Conservation (phyloP, 495 filamentous ascomycete species). For the Tuber aestivum region DNA sequence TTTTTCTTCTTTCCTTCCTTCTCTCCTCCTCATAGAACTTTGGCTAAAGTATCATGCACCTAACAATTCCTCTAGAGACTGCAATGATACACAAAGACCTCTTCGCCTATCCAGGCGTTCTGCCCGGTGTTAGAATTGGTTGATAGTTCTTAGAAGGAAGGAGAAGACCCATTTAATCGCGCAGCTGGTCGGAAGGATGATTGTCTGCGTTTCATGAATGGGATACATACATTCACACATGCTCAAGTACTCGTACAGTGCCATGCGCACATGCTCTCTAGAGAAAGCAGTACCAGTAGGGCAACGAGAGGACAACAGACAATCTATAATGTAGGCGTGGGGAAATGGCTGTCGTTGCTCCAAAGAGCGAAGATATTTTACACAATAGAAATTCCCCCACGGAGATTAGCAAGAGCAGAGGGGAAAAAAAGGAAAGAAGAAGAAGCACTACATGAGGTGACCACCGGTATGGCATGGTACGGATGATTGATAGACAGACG, state of each 20-base stretch:
- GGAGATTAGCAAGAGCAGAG: background rate
- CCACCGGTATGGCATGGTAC: background rate
- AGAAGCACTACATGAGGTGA: background rate
- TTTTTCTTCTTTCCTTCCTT: background rate
- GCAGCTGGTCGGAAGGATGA: conserved; percentile 29
- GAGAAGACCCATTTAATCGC: conserved; percentile 41
- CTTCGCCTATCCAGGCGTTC: conserved; percentile 29
- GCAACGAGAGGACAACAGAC: background rate
- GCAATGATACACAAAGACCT: conserved; percentile 11
- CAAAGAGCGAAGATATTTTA: background rate
- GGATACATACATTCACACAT: conserved; percentile 19
- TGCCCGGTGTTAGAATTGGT: conserved; percentile 25
- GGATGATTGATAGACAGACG: background rate
- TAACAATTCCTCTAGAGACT: conserved; percentile 16
- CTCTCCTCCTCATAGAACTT: conserved; percentile 32
- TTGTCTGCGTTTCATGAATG: conserved; percentile 42
- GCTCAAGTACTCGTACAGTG: no score
- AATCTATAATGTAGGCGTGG: background rate
- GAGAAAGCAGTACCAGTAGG: background rate
- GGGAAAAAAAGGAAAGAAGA: background rate
- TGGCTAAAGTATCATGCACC: conserved; percentile 26
- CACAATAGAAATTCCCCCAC: background rate
- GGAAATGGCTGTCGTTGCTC: background rate
- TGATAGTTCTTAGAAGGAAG: conserved; percentile 39
- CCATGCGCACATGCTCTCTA: background rate